Evolutionary conservation across 1,284 basidiomycete genomes (phyloP), one percentile per base, ranked within the genome.

Genomic region (Gastroboletus turbinatus): DNA sequence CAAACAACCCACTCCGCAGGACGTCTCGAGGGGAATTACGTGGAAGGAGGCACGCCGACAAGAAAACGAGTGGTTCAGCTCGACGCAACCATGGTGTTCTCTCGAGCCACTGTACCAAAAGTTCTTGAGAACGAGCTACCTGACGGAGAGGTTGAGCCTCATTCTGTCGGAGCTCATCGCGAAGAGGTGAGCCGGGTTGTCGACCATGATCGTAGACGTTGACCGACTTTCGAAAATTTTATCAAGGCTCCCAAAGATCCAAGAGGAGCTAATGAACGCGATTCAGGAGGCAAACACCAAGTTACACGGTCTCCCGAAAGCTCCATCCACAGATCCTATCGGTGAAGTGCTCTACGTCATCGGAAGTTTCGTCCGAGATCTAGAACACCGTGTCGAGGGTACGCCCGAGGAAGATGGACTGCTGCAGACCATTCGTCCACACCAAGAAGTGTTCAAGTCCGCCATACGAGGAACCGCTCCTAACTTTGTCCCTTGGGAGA

Each of bases 1-100:
- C 10, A 89, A 90, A 62, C 88, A 88, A 51, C 87, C 87, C 0
- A 79, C 80, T 36, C 81, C 85, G 0, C 75, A 75, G 6, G 80
- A 82, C 5, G 69, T 91, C 13, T 73, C 75, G 38, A 62, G 68
- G 4, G 83, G 83, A 3, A 78, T 87, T 33, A 80, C 81, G 0
- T 89, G 85, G 82, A 64, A 68, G 3, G 76, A 82, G 8, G 88
- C 87, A 0, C 81, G 87, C 0, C 65, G 69, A 17, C 69, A 77
- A 61, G 90, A 94, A 72, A 76, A 81, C 53, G 73, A 83, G 25
- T 95, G 86, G 73, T 92, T 94, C 71, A 69, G 79, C 48, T 73
- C 72, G 6, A 81, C 69, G 0, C 58, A 73, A 0, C 84, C 84
- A 0, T 92, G 88, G 88, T 74, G 71, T 1, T 70, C 74, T 0